Evolutionary conservation across 129 eudicot species (phyloP), one percentile per base, ranked within the genome.

Genomic region (Smallanthus sonchifolius): DNA sequence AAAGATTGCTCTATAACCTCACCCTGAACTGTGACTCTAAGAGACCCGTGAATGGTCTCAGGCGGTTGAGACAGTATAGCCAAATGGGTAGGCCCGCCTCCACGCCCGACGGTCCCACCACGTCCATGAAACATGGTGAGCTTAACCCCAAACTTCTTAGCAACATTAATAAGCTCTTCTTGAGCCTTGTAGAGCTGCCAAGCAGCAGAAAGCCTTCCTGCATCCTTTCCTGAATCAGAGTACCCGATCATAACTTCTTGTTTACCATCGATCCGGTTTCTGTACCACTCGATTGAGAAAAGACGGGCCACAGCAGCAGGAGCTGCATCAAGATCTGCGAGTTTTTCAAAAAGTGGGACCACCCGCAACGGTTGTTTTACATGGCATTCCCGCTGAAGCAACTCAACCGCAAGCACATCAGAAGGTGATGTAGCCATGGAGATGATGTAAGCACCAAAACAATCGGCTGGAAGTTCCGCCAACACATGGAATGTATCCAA

Each of bases 401-500:
- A 83, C 86, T 95, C 99, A 24, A 95, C 99, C 0, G 99, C 99
- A 14, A 95, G 83, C 65, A 95, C 99, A 65, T 95, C 99, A 48
- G 99, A 95, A 13, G 99, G 96, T 15, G 99, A 79, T 0, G 99
- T 95, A 72, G 99, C 99, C 99, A 95, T 95, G n/a, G 99, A 95
- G 72, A 95, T 95, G 66, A 95, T 86, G 82, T 95, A 95, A 36
- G 99, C 99, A n/a, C 99, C 99, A 45, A 95, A 95, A 83, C 99
- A 95, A 76, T 95, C 99, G 0, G 96, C 32, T 10, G 97, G 99
- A 69, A 95, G 97, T 71, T 95, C 99, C 0, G 97, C 89, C 36
- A 95, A 43, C 78, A 91, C 97, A 16, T 84, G 83, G 78, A 95
- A 82, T 5, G 99, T 95, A 52, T 88, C 90, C 75, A 95, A 79